A percentile compares a stretch with the other conserved stretches of the same genome.
Conservation (phyloP, 2,329 filamentous ascomycete genomes). For the Xylariaceae sp. region DNA sequence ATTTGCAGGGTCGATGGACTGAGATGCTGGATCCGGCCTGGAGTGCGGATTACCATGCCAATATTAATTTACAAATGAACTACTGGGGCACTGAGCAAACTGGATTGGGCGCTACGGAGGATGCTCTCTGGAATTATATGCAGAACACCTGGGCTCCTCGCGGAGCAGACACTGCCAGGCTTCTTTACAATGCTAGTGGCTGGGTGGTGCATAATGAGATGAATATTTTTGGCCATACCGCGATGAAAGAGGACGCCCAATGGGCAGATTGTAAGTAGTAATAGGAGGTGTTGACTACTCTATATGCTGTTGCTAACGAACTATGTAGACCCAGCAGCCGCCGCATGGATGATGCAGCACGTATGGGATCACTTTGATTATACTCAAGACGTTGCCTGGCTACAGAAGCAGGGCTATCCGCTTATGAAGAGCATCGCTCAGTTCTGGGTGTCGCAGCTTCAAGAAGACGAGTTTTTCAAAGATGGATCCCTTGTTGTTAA, state of each 20-base stretch:
- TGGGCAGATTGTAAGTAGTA: constrained; percentile 40
- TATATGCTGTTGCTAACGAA: neutral
- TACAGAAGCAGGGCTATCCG: constrained; percentile 55
- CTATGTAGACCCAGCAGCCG: constrained; percentile 47
- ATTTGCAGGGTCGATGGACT: constrained; percentile 63
- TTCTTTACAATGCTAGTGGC: constrained; percentile 60
- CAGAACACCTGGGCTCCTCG: constrained; percentile 58
- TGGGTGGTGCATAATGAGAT: constrained; percentile 64
- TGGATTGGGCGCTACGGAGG: constrained; percentile 52
- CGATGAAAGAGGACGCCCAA: constrained; percentile 38
- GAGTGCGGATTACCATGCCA: constrained; percentile 62
- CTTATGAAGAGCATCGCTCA: constrained; percentile 58
- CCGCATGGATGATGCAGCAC: constrained; percentile 66
- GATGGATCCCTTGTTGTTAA: constrained; percentile 61
- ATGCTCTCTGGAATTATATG: constrained; percentile 59
- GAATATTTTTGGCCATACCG: constrained; percentile 64
- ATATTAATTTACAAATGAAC: constrained; percentile 69
- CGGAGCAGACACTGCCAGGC: constrained; percentile 56
- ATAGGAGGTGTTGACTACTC: neutral
- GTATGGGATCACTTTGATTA: constrained; percentile 64
- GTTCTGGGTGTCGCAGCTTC: constrained; percentile 63
- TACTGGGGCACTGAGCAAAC: constrained; percentile 62
- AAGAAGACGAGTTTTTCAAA: constrained; percentile 54
- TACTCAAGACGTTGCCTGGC: constrained; percentile 53
- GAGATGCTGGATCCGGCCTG: constrained; percentile 50